Conservation (phyloP, 1,139 yeast species). For the Nakaseomyces glabratus region DNA sequence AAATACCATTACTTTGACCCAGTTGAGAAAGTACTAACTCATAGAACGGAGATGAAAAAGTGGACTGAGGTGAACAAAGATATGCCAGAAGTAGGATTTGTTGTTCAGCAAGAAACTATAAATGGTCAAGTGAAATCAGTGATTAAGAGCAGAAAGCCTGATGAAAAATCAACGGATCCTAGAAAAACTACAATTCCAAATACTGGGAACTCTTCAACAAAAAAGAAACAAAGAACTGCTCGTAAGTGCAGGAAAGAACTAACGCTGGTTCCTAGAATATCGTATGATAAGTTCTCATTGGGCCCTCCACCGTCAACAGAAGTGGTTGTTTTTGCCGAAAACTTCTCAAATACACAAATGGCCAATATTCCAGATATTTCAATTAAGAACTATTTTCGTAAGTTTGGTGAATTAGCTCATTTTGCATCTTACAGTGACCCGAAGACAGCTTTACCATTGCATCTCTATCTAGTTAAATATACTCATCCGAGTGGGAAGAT, state of each 20-base stretch:
- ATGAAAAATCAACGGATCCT: slow-evolving; percentile 34
- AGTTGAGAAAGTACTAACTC: slow-evolving; percentile 14
- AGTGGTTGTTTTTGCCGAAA: slow-evolving; percentile 59
- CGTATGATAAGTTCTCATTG: slow-evolving; percentile 60
- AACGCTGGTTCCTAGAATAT: slow-evolving; percentile 45
- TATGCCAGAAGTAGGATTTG: slow-evolving; percentile 50
- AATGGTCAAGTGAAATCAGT: slow-evolving; percentile 36
- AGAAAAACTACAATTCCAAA: slow-evolving; percentile 10
- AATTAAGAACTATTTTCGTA: slow-evolving; percentile 45
- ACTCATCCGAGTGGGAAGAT: slow-evolving; percentile 41
- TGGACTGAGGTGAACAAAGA: slow-evolving; percentile 20
- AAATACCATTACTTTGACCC: slow-evolving; percentile 30
- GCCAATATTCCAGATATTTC: slow-evolving; percentile 19
- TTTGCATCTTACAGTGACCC: slow-evolving; percentile 63
- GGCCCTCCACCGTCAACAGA: slow-evolving; percentile 71
- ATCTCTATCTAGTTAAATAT: slow-evolving; percentile 58
- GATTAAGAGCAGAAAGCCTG: slow-evolving; percentile 19
- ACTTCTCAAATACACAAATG: slow-evolving; percentile 32
- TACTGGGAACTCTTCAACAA: slow-evolving; percentile 9
- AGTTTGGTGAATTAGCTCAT: slow-evolving; percentile 53
- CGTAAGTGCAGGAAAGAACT: slow-evolving; percentile 30
- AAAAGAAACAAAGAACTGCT: slow-evolving; percentile 8
- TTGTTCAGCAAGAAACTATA: slow-evolving; percentile 35
- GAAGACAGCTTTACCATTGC: slow-evolving; percentile 69
- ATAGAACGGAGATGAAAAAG: slow-evolving; percentile 19